phyloP scores from a whole-genome alignment of 768 basidiomycete genomes.

The Myochromella boudieri region DNA sequence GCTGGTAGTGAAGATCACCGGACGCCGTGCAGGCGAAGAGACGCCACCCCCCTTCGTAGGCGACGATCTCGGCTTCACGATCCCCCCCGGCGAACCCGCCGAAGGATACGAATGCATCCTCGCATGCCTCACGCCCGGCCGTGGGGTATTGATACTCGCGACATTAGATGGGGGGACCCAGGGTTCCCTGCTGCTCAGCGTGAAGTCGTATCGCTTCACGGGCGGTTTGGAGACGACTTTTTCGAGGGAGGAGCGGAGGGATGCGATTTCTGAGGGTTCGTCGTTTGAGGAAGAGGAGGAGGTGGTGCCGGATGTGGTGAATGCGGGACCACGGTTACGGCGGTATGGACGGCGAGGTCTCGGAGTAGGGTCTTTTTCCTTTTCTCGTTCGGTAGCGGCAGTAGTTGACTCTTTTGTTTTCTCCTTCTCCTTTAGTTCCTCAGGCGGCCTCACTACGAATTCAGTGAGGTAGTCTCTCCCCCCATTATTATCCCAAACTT shows the following conservation, averaged over 20 bases:
- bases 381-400: too few species aligned
- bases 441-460: constrained; percentile 45
- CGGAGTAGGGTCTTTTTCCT: too few species aligned
- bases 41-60: too few species aligned
- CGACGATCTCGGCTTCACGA: too few species aligned
- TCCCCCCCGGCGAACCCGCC: neutral
- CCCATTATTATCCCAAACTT: constrained; percentile 92
- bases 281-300: constrained; percentile 12
- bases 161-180: constrained; percentile 35
- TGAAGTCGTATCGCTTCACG: constrained; percentile 59
- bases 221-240: constrained; percentile 37
- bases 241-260: constrained; percentile 68
- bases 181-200: constrained; percentile 46
- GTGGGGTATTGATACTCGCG: constrained; percentile 11
- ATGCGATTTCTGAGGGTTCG: too few species aligned
- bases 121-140: constrained; percentile 16
- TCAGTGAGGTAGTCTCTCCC: constrained; percentile 77
- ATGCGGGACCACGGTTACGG: too few species aligned
- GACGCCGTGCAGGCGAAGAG: neutral
- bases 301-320: neutral
- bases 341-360: neutral
- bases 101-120: constrained; percentile 51
- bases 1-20: neutral
- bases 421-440: constrained; percentile 23
- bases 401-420: constrained; percentile 13